A percentile compares a stretch with the other conserved stretches of the same genome.
phyloP scores from a whole-genome alignment of 148 eudicot species.

The Rhododendron simsii region DNA sequence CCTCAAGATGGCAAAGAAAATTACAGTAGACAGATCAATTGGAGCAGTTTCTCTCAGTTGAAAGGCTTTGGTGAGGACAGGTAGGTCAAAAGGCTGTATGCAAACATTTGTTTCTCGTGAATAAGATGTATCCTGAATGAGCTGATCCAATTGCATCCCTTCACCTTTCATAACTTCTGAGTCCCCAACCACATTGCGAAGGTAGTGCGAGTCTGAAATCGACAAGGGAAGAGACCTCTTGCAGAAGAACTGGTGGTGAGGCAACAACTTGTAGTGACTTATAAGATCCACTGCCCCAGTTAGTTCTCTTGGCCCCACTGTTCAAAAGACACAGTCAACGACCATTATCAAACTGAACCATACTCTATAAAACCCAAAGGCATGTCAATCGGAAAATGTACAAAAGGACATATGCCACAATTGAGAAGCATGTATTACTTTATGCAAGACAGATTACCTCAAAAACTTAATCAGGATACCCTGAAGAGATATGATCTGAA shows the following conservation, averaged over 20 bases:
- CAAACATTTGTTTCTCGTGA: constrained; percentile 52
- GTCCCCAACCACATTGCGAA: constrained; percentile 94
- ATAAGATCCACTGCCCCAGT: constrained; percentile 95
- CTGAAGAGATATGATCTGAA: background rate
- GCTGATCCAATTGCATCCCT: constrained; percentile 93
- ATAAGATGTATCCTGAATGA: constrained; percentile 50
- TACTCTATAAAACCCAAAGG: background rate
- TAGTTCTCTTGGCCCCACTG: constrained; percentile 86
- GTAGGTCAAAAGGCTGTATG: constrained; percentile 74
- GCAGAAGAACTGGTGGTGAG: constrained; percentile 94
- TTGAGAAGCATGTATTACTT: background rate
- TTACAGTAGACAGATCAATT: constrained; percentile 76
- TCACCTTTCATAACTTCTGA: constrained; percentile 90
- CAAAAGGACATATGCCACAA: background rate
- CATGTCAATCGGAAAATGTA: background rate
- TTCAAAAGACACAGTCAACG: constrained; percentile 6
- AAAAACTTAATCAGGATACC: background rate
- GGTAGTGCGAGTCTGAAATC: constrained; percentile 84
- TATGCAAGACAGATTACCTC: background rate
- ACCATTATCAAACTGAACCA: background rate
- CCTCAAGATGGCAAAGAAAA: constrained; percentile 4
- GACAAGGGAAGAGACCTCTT: constrained; percentile 89
- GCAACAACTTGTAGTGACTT: constrained; percentile 73
- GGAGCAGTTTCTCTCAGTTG: constrained; percentile 70
- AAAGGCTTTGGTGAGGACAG: constrained; percentile 71